Percentiles rank a stretch among this genome's conserved stretches.
These are phyloP conservation scores for Candida pseudoviswanathii DNA, from an alignment of 1,139 yeast species.

Conservation along the genomic window DNA sequence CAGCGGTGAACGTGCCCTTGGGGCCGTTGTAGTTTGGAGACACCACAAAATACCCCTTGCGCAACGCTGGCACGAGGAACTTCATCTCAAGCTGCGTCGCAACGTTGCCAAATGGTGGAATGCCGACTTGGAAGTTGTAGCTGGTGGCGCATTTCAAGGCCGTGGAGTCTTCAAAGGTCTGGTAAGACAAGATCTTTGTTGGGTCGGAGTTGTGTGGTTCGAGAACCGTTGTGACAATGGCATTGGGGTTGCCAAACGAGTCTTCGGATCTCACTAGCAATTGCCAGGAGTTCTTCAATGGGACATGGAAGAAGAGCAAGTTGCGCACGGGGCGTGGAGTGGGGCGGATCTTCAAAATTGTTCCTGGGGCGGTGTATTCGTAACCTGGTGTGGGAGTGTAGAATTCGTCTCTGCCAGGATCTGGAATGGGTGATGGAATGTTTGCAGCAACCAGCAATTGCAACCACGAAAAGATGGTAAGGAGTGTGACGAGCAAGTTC, in stretches of 20 bases:
- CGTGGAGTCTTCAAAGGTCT: conserved; percentile 19
- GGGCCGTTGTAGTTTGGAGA: conserved; percentile 29
- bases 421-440: not conserved
- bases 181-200: conserved; percentile 23
- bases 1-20: conserved; percentile 25
- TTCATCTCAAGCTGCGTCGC: conserved; percentile 23
- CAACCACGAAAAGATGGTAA: no score
- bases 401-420: conserved; percentile 25
- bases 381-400: conserved; percentile 28
- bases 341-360: conserved; percentile 27
- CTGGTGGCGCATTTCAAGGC: conserved; percentile 18
- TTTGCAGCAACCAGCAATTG: not conserved
- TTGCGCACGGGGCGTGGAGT: conserved; percentile 24
- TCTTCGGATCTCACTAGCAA: conserved; percentile 35
- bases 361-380: conserved; percentile 26
- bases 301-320: conserved; percentile 14
- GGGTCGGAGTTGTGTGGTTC: conserved; percentile 31
- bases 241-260: conserved; percentile 30
- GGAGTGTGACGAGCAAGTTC: conserved; percentile 2
- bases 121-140: conserved; percentile 17
- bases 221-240: conserved; percentile 33
- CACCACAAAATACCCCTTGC: conserved; percentile 29
- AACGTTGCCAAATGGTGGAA: conserved; percentile 14
- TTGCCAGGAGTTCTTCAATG: conserved; percentile 30
- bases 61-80: conserved; percentile 21